Conservation (phyloP, 83 land plant species). For the Picea mariana region DNA sequence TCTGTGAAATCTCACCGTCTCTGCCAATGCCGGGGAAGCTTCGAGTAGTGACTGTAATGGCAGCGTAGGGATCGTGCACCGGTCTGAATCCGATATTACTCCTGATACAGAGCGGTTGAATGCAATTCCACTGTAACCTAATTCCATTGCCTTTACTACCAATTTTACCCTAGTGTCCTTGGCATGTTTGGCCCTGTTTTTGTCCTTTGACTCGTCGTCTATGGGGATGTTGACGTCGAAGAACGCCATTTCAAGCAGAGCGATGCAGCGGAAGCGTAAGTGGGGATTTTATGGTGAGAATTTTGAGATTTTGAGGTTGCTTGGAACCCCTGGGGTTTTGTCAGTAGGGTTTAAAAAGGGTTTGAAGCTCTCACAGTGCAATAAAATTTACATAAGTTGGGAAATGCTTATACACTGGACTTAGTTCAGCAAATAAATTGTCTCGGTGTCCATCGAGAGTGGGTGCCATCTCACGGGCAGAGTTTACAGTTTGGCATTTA, state of each 20-base stretch:
- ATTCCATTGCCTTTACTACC: conserved; percentile 57
- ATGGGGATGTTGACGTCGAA: conserved; percentile 65
- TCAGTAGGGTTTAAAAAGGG: too few relatives aligned
- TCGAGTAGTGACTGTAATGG: conserved; percentile 43
- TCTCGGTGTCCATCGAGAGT: too few relatives aligned
- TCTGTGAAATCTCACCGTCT: conserved; percentile 64
- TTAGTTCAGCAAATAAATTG: too few relatives aligned
- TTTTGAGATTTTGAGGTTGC: too few relatives aligned
- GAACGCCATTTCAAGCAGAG: conserved; percentile 28
- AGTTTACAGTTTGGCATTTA: too few relatives aligned
- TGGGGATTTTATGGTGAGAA: too few relatives aligned
- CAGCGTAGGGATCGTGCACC: conserved; percentile 48
- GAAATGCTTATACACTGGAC: too few relatives aligned
- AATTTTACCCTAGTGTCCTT: conserved; percentile 39
- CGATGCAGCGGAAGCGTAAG: too few relatives aligned
- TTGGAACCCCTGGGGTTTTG: too few relatives aligned
- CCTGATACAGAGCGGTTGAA: conserved; percentile 50
- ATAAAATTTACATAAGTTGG: too few relatives aligned
- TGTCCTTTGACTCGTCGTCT: conserved; percentile 16
- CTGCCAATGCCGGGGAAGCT: conserved; percentile 45
- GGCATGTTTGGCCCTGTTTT: conserved; percentile 10
- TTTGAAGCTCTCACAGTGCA: too few relatives aligned
- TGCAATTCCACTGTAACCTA: conserved; percentile 80
- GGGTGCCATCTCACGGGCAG: too few relatives aligned
- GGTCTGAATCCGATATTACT: conserved; percentile 59